Evolutionary conservation across 2,329 filamentous ascomycete species (phyloP).

Genomic region (Cladosporium sp.): DNA sequence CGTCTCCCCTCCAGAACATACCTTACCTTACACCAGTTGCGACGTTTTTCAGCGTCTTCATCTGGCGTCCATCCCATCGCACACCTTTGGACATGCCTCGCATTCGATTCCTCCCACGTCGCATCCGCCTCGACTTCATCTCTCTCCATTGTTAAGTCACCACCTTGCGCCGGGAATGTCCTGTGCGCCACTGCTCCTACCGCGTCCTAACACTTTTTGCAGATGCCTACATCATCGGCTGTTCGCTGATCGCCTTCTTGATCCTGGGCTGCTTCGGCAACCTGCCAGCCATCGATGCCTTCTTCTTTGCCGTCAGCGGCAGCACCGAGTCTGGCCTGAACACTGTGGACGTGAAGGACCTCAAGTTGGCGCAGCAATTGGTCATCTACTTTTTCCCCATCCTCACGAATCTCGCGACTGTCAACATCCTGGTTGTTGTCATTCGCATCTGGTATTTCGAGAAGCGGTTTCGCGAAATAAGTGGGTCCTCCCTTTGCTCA

Average conservation of each 20-base stretch:
- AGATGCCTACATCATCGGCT: constrained; percentile 38
- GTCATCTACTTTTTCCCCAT: constrained; percentile 47
- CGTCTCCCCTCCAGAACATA: too few species aligned
- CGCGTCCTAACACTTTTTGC: not conserved
- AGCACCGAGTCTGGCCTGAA: constrained; percentile 49
- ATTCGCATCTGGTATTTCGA: constrained; percentile 46
- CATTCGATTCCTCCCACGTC: not conserved
- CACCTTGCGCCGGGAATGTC: not conserved
- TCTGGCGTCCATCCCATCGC: too few species aligned
- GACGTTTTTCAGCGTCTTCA: too few species aligned
- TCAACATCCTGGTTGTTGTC: constrained; percentile 46
- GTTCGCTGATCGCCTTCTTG: constrained; percentile 32
- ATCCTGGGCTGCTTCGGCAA: constrained; percentile 38
- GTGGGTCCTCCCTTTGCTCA: constrained; percentile 17
- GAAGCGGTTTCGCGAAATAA: constrained; percentile 38
- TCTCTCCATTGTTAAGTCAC: constrained; percentile 1
- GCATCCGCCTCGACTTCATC: not conserved
- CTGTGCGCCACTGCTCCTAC: not conserved
- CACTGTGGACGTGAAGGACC: constrained; percentile 45
- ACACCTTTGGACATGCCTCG: not conserved
- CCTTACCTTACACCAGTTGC: too few species aligned
- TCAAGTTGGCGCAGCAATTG: constrained; percentile 48
- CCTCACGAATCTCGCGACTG: constrained; percentile 43
- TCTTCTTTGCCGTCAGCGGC: constrained; percentile 45
- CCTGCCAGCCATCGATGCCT: constrained; percentile 41